Evolutionary conservation across 192 early-diverging fungal genomes (phyloP).

Genomic region (Dissophora ornata): DNA sequence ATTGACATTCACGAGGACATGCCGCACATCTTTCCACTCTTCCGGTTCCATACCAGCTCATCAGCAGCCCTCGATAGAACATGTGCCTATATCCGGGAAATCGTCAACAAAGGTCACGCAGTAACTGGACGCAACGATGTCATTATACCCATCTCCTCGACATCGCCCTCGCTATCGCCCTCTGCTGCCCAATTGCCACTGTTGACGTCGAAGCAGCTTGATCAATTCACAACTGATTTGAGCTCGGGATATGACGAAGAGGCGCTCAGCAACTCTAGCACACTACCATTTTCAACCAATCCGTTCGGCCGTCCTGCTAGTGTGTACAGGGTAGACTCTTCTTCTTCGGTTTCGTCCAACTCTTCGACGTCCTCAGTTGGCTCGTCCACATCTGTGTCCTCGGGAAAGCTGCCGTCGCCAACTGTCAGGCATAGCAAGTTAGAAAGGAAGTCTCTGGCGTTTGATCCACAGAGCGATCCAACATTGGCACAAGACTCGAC

Average conservation of each 20-base stretch:
- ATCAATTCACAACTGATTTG: not conserved
- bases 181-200: not conserved
- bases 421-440: too few relatives aligned
- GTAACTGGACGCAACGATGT: not conserved
- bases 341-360: slow-evolving; percentile 1
- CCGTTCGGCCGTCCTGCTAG: too few relatives aligned
- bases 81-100: slow-evolving; percentile 25
- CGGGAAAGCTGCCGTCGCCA: too few relatives aligned
- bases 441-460: not conserved
- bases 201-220: not conserved
- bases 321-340: slow-evolving; percentile 2
- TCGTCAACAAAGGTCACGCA: not conserved
- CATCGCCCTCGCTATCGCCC: slow-evolving; percentile 7
- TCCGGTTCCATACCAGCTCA: slow-evolving; percentile 42
- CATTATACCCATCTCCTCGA: slow-evolving; percentile 27
- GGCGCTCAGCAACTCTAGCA: too few relatives aligned
- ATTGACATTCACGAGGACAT: slow-evolving; percentile 54
- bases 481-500: too few relatives aligned
- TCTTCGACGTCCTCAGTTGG: not conserved
- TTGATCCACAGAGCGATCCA: too few relatives aligned
- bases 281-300: too few relatives aligned
- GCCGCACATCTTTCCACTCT: slow-evolving; percentile 63
- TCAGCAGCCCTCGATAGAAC: slow-evolving; percentile 28
- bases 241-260: too few relatives aligned
- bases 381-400: not conserved